Base-by-base conservation (phyloP, 768 basidiomycete species). In the Ephemerocybe angulata region DNA sequence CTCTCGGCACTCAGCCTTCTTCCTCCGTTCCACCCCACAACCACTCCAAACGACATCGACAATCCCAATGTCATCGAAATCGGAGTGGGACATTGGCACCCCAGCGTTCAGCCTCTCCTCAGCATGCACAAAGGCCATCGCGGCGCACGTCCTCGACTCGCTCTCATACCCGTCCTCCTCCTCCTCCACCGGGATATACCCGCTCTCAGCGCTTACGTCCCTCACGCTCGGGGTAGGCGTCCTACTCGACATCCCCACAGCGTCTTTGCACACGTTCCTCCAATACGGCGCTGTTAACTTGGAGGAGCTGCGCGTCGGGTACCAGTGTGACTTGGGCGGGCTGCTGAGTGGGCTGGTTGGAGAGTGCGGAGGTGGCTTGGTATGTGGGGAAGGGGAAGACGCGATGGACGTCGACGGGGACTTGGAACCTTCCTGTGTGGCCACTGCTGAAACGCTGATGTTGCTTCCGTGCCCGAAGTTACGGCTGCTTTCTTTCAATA, bases 151-250 rank as follows among this genome's bases (percentile, higher is more conserved):
- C 24, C 60, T 61, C 46, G 46, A 41, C 43, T 64, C 68, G 17
- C 46, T 65, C 21, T 50, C 50, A 3, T 54, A 58, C 30, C 56
- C 65, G 22, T 53, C 66, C 52, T 57, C 62, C 53, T 62, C 67
- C 19, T 54, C 60, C 10, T n/a, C 19, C 19, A 21, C 42, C 33
- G 33, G 33, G 4, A 44, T 44, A 8, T 44, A 44, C 42, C 15
- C n/a, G 19, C n/a, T 25, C 42, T 3, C 10, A 28, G 52, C 41
- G 25, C 60, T 73, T 27, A 71, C 67, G 1, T 63, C 55, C 19
- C 59, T 74, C 33, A 72, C 73, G 57, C 53, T 75, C 15, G 65
- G 65, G 53, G 63, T 63, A 0, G 67, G 65, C 4, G 65, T 67
- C 12, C 62, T 73, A 4, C 27, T 60, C 35, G 67, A 69, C 50